Base-by-base conservation (phyloP, 129 eudicot species). In the Chrysanthemum makinoi region DNA sequence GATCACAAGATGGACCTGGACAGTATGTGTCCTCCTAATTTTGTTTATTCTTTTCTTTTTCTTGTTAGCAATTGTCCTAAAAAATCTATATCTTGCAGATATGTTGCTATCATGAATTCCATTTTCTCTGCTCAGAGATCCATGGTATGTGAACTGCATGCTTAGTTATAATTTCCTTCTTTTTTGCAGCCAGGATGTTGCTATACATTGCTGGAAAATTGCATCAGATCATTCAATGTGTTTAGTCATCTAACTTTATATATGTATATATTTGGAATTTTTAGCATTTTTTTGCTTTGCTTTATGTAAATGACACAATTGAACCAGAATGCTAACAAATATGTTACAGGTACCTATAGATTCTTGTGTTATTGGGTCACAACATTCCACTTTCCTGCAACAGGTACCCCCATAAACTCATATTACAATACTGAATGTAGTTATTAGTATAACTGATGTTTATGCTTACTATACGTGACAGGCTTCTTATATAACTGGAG, bases 1-100 rank as follows among this genome's bases (percentile, higher is more conserved):
- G 98, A 83, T 92, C 98, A 63, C 96, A 95, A 47, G 98, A 92
- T 81, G 98, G 98, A 73, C 96, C 98, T 46, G 95, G 91, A 71
- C 98, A 92, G 98, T 91, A 89, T 53, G 95, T 82, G 61, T 28
- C 52, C 56, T 28, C 52, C 56, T 50, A 22, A 54, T 52, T 46
- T 64, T 47, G 17, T 46, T 67, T 57, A 12, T 26, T 28, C 8
- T 1, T 64, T 5, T 62, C 10, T 16, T 39, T 22, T 15, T 15
- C 24, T 19, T 2, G 11, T 56, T 6, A 30, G 16, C 14, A 6
- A 15, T 74, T 52, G 0, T 12, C 33, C 18, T 65, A 76, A 55
- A 19, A 11, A 46, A 65, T 68, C 58, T 77, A 22, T 86, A 15
- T 66, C 65, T 70, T 54, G 75, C 88, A 92, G 98, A 89, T 92